Conservation (phyloP, 2,329 filamentous ascomycete species). For the Hypoxylon sp. region DNA sequence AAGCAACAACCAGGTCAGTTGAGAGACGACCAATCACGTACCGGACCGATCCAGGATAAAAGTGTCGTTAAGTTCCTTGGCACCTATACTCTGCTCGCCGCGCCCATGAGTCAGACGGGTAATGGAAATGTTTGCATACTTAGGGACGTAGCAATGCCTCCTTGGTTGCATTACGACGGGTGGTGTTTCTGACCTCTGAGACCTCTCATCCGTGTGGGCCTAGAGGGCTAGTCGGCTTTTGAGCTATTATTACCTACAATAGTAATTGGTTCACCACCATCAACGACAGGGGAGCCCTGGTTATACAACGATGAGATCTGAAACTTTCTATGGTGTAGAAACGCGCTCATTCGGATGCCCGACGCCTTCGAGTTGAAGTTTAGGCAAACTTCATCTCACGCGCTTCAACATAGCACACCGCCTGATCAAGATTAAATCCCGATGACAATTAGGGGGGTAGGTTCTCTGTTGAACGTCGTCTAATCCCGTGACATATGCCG, state of each 20-base stretch:
- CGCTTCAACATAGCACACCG: slow-evolving; percentile 23
- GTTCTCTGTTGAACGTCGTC: neutral
- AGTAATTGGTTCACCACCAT: slow-evolving; percentile 21
- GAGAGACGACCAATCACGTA: slow-evolving; percentile 27
- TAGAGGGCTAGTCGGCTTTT: slow-evolving; percentile 16
- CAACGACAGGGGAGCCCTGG: slow-evolving; percentile 9
- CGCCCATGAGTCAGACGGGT: slow-evolving; percentile 37
- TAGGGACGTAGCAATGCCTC: neutral
- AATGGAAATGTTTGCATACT: slow-evolving; percentile 3
- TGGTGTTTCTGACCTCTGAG: slow-evolving; percentile 9
- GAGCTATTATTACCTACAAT: slow-evolving; percentile 1
- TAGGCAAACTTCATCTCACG: slow-evolving; percentile 21
- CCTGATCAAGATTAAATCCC: slow-evolving; percentile 19
- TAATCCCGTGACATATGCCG: slow-evolving; percentile 1
- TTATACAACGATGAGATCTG: slow-evolving; percentile 21
- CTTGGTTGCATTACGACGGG: slow-evolving; percentile 13
- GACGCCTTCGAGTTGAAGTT: neutral
- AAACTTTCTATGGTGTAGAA: slow-evolving; percentile 15
- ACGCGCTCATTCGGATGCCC: neutral
- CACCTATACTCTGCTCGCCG: slow-evolving; percentile 18
- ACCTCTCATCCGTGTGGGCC: slow-evolving; percentile 1
- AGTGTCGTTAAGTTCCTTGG: slow-evolving; percentile 27
- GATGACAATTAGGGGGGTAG: slow-evolving; percentile 8
- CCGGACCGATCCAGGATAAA: slow-evolving; percentile 13
- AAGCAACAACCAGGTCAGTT: slow-evolving; percentile 23